A percentile compares a stretch with the other conserved stretches of the same genome.
Conservation (phyloP, 169 alveolate genomes). For the Plasmodium vivax region DNA sequence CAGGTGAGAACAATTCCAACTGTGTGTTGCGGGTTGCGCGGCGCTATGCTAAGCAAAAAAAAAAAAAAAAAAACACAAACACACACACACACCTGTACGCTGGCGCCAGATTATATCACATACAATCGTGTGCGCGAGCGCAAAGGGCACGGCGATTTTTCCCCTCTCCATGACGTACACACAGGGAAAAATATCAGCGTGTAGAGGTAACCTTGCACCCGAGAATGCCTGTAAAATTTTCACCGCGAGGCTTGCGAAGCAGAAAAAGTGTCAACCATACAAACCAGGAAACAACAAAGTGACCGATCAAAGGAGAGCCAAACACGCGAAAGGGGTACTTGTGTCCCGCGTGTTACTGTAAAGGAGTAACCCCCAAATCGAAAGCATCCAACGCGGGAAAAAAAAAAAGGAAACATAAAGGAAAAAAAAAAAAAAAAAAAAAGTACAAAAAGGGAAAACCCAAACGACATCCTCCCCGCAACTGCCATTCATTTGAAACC, state of each 20-base stretch:
- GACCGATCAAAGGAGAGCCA: background rate
- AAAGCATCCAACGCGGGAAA: background rate
- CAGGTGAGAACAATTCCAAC: background rate
- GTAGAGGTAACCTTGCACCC: background rate
- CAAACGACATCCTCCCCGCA: background rate
- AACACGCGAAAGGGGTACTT: background rate
- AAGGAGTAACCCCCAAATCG: background rate
- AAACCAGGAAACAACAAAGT: background rate
- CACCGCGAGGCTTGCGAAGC: background rate
- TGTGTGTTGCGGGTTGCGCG: background rate
- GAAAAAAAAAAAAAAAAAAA: background rate
- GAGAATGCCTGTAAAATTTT: too few relatives aligned
- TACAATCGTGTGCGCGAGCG: background rate
- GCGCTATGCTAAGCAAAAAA: background rate
- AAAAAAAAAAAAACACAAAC: too few relatives aligned
- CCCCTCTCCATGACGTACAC: background rate
- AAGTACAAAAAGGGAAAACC: background rate
- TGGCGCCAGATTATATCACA: background rate
- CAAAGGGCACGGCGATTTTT: background rate
- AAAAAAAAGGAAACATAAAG: background rate
- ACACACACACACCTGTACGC: background rate
- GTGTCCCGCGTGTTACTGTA: background rate
- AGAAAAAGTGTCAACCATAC: background rate
- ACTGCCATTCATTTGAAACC: background rate
- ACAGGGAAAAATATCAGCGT: background rate